Evolutionary conservation across 257 asterid genomes (phyloP), one percentile per base, ranked within the genome.

Genomic region (Schizonepeta tenuifolia): DNA sequence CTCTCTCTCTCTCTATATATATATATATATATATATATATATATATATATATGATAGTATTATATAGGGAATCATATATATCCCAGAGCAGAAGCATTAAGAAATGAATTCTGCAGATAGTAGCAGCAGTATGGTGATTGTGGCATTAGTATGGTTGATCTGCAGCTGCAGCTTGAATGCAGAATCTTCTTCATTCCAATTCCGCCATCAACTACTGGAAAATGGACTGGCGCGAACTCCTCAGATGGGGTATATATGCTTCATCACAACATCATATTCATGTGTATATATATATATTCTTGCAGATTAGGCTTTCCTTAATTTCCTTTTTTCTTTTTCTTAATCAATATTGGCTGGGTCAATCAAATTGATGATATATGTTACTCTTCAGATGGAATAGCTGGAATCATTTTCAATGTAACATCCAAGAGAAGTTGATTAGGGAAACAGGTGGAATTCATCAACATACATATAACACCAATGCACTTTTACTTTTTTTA

Each of bases 331-430:
- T 50, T n/a, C 2, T 50, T 50, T 4, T 43, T 36, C 12, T 38
- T 38, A 9, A 38, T 7, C 41, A 24, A 24, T 24, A 24, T 24
- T 24, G 26, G 26, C 6, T 36, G 41, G 41, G 2, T 36, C 10
- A 38, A 38, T 38, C 12, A 38, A 38, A 38, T 38, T 38, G 43
- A 38, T 38, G 43, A 38, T 31, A 38, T 31, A 31, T 31, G 36
- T 31, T 31, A 38, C 12, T 38, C 43, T 75, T 38, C 88, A 94
- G 99, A 81, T 94, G 99, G 99, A 94, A 84, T 78, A 94, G 99
- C 82, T 94, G 99, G 99, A 94, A 94, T 70, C 99, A 91, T 72
- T 94, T 94, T 65, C 77, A 47, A 3, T 94, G 99, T 70, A 38
- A 71, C 80, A 84, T 94, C 31, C 84, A 91, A 6, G 99, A 94